Evolutionary conservation across 495 filamentous ascomycete genomes (phyloP).

Genomic region (Penicillium coffeae): DNA sequence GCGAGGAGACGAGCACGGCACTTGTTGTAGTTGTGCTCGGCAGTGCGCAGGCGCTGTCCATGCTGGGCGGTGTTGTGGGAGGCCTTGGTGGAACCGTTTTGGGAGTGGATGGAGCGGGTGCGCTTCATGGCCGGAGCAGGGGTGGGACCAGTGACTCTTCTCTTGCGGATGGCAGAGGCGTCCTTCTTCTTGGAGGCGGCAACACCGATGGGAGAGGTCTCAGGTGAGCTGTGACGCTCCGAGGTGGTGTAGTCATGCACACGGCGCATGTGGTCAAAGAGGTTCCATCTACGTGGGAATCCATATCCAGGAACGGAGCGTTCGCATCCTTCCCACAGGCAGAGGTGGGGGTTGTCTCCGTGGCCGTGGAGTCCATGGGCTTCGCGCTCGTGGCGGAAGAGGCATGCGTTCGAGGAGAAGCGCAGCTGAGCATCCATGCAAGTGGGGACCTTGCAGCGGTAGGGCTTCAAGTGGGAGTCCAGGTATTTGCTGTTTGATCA

Average conservation of each 20-base stretch:
- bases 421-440: slow-evolving; percentile 67
- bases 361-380: slow-evolving; percentile 93
- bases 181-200: slow-evolving; percentile 42
- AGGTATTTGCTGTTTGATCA: slow-evolving; percentile 72
- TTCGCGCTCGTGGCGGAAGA: slow-evolving; percentile 92
- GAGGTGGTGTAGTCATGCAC: slow-evolving; percentile 74
- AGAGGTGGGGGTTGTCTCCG: slow-evolving; percentile 83
- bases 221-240: slow-evolving; percentile 43
- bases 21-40: slow-evolving; percentile 43
- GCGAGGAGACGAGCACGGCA: slow-evolving; percentile 42
- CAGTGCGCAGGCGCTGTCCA: slow-evolving; percentile 42
- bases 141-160: slow-evolving; percentile 34
- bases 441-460: slow-evolving; percentile 76
- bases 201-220: slow-evolving; percentile 30
- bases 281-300: slow-evolving; percentile 90
- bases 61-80: slow-evolving; percentile 33
- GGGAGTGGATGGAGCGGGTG: slow-evolving; percentile 43
- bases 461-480: slow-evolving; percentile 91
- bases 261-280: slow-evolving; percentile 90
- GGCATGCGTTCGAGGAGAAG: slow-evolving; percentile 90
- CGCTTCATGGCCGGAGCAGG: slow-evolving; percentile 45
- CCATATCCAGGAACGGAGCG: slow-evolving; percentile 74
- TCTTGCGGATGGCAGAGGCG: slow-evolving; percentile 31
- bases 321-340: slow-evolving; percentile 79
- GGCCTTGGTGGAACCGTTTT: slow-evolving; percentile 34